Evolutionary conservation across 305 asterid species (phyloP), one percentile per base, ranked within the genome.

Genomic region (Solanum hybrid): DNA sequence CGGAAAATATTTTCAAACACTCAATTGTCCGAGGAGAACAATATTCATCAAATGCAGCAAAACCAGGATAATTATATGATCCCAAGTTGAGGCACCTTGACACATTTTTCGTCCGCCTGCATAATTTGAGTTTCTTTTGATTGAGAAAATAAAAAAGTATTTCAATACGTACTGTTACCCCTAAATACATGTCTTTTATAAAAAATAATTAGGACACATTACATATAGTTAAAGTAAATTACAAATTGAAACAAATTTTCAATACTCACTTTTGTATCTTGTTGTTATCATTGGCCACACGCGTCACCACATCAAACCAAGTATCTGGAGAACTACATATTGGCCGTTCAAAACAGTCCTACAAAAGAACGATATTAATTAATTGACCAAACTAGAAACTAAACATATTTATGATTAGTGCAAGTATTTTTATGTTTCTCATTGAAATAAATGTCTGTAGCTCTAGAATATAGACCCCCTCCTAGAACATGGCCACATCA

Each of bases 271-370:
- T 91, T 31, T 96, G 92, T 11, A 98, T 96, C 93, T 96, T 97
- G 93, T 97, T 96, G 89, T 94, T 94, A 92, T 97, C 98, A 56
- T 95, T 88, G 85, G 98, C 95, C 76, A 95, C 90, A 88, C 99
- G 98, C 93, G 94, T 98, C 93, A 96, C 98, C 94, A 96, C 93
- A 91, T 96, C 99, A 89, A 97, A 94, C 98, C 99, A 97, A 93
- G 98, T 95, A 97, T 96, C 99, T 14, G 99, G 99, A 90, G 98
- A 92, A 91, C 99, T 95, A 27, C 98, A 90, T 93, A 97, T 97
- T 76, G 99, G 98, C 87, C 99, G 93, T 86, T 96, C 98, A 93
- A 97, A 96, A 93, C 98, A 97, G 92, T 97, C 99, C 99, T 97
- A 92, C 86, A 90, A 90, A 11, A 36, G 32, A 2, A 78, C 19